Conservation (phyloP, 2,329 filamentous ascomycete genomes). For the Huntiella abstrusa region DNA sequence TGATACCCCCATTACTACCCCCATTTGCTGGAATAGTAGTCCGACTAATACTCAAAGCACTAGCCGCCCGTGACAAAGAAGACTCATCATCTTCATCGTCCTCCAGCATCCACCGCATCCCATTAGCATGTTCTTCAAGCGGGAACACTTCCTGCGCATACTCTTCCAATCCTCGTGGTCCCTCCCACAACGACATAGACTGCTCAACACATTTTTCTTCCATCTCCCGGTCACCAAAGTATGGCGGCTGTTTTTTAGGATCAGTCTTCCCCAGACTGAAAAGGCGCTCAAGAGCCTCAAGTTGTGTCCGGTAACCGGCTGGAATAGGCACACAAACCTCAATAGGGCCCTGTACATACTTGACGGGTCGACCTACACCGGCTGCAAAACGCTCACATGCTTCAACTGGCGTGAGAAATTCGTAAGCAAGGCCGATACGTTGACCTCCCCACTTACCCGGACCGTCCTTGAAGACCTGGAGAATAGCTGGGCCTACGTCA, state of each 20-base stretch:
- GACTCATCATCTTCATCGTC: slow-evolving; percentile 22
- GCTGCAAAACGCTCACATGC: slow-evolving; percentile 63
- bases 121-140: slow-evolving; percentile 85
- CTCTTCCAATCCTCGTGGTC: slow-evolving; percentile 75
- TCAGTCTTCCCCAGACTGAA: slow-evolving; percentile 33
- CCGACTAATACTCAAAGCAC: slow-evolving; percentile 5
- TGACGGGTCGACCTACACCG: slow-evolving; percentile 59
- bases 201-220: slow-evolving; percentile 51
- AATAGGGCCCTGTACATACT: slow-evolving; percentile 61
- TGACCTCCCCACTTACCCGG: slow-evolving; percentile 61
- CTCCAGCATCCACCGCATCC: slow-evolving; percentile 74
- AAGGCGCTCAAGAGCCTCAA: slow-evolving; percentile 48
- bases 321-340: slow-evolving; percentile 75
- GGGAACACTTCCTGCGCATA: slow-evolving; percentile 90
- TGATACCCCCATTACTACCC: slow-evolving; percentile 19
- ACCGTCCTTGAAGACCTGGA: slow-evolving; percentile 92
- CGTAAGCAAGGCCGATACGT: slow-evolving; percentile 75
- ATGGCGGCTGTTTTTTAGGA: slow-evolving; percentile 38
- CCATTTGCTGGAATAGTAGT: slow-evolving; percentile 9
- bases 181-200: slow-evolving; percentile 75
- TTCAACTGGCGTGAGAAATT: slow-evolving; percentile 67
- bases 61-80: slow-evolving; percentile 8
- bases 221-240: slow-evolving; percentile 39
- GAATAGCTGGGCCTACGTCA: slow-evolving; percentile 76
- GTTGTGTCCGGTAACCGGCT: slow-evolving; percentile 70